Conservation (phyloP, 495 filamentous ascomycete species). For the Penicillium soppii region DNA sequence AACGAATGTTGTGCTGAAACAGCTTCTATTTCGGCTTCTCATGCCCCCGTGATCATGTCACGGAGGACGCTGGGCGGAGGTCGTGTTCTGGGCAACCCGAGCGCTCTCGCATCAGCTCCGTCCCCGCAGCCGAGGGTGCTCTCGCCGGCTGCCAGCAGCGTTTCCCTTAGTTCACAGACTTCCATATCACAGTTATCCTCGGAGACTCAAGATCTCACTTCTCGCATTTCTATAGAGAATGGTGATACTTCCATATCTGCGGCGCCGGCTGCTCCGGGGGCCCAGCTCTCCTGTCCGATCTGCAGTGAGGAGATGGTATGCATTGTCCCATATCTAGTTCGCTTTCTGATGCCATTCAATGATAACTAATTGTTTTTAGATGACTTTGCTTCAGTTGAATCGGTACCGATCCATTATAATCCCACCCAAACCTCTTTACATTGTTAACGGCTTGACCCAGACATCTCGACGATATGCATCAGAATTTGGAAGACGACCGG, state of each 20-base stretch:
- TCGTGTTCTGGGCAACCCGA: conserved; percentile 81
- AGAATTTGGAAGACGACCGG: conserved; percentile 86
- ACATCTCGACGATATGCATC: conserved; percentile 92
- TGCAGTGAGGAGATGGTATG: conserved; percentile 94
- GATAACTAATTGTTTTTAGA: conserved; percentile 43
- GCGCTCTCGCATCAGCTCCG: conserved; percentile 65
- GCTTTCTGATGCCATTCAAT: conserved; percentile 3
- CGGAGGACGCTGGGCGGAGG: conserved; percentile 84
- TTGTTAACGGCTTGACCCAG: conserved; percentile 40
- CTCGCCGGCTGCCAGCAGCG: conserved; percentile 59
- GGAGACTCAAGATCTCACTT: conserved; percentile 58
- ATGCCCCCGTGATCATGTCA: conserved; percentile 63
- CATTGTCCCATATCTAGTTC: background rate
- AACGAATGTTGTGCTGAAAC: conserved; percentile 20
- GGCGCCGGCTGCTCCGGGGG: conserved; percentile 53
- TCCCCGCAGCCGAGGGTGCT: conserved; percentile 54
- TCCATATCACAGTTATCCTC: conserved; percentile 59
- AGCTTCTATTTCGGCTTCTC: conserved; percentile 28
- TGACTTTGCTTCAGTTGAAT: conserved; percentile 91
- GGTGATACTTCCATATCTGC: conserved; percentile 46
- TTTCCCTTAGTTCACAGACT: conserved; percentile 62
- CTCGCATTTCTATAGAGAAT: conserved; percentile 57
- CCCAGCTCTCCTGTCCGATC: conserved; percentile 84
- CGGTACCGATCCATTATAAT: conserved; percentile 49
- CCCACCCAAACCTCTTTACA: background rate